Evolutionary conservation across 371 early-diverging fungal species (phyloP).

Genomic region (Phascolomyces articulosus): DNA sequence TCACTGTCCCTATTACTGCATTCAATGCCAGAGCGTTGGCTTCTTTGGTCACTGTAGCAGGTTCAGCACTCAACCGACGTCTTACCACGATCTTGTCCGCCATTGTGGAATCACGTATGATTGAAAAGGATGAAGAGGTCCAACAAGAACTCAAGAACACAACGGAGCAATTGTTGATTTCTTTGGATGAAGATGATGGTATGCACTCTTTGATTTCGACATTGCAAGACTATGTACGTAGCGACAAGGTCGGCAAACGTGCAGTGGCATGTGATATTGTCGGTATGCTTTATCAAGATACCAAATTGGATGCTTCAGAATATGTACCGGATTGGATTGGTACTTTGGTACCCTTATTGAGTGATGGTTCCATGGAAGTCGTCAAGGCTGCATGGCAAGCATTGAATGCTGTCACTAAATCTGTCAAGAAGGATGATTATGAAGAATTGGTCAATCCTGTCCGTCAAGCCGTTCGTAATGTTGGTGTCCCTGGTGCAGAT

Average conservation of each 20-base stretch:
- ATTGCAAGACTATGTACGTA: slow-evolving; percentile 68
- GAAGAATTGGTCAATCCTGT: slow-evolving; percentile 79
- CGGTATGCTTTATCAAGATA: slow-evolving; percentile 72
- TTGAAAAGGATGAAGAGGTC: slow-evolving; percentile 66
- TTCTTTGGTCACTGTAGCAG: slow-evolving; percentile 91
- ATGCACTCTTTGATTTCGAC: slow-evolving; percentile 72
- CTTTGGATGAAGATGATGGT: slow-evolving; percentile 80
- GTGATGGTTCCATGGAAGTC: slow-evolving; percentile 58
- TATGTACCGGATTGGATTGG: slow-evolving; percentile 88
- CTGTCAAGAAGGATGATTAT: slow-evolving; percentile 83
- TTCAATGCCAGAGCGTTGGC: slow-evolving; percentile 93
- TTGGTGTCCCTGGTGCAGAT: slow-evolving; percentile 62
- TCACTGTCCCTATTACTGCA: slow-evolving; percentile 83
- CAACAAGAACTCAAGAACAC: slow-evolving; percentile 71
- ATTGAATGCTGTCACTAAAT: slow-evolving; percentile 78
- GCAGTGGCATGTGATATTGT: slow-evolving; percentile 63
- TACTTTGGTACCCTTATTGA: slow-evolving; percentile 71
- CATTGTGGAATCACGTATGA: slow-evolving; percentile 72
- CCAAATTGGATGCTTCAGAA: slow-evolving; percentile 63
- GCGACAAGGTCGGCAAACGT: slow-evolving; percentile 57
- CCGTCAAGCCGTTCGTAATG: slow-evolving; percentile 68
- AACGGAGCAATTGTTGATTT: slow-evolving; percentile 64
- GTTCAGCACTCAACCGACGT: slow-evolving; percentile 81
- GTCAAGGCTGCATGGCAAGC: slow-evolving; percentile 81
- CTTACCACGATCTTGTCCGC: slow-evolving; percentile 80